A percentile compares a stretch with the other conserved stretches of the same genome.
These are phyloP conservation scores for Phialocephala subalpina DNA, from an alignment of 2,329 filamentous ascomycete genomes.

Conservation along the genomic window DNA sequence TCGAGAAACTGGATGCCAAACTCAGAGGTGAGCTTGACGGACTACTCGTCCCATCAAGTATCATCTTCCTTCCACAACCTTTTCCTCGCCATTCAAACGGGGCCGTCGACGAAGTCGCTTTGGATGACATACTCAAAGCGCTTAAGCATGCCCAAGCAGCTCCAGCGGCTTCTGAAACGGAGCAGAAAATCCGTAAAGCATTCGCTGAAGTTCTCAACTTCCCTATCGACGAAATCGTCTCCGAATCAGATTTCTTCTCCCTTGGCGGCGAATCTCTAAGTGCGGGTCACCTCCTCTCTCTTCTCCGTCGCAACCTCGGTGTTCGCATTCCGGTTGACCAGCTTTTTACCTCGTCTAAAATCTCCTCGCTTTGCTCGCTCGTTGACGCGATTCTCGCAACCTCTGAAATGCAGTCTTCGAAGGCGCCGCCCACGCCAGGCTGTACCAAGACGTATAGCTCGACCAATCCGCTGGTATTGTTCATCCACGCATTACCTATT, in stretches of 20 bases:
- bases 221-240: constrained; percentile 48
- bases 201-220: constrained; percentile 56
- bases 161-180: background rate
- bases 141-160: background rate
- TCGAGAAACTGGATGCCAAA: constrained; percentile 34
- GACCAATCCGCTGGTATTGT: constrained; percentile 55
- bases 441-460: constrained; percentile 55
- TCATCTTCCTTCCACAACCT: no score
- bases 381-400: constrained; percentile 13
- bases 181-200: constrained; percentile 48
- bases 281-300: constrained; percentile 60
- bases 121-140: background rate
- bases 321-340: constrained; percentile 58
- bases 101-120: background rate
- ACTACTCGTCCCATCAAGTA: no score
- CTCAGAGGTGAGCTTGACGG: no score
- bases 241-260: constrained; percentile 57
- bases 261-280: constrained; percentile 62
- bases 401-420: constrained; percentile 17
- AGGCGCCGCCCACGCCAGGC: constrained; percentile 35
- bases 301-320: constrained; percentile 57
- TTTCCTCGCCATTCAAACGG: background rate
- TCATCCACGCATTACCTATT: constrained; percentile 59
- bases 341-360: constrained; percentile 58
- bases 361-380: constrained; percentile 39